phyloP scores from a whole-genome alignment of 2,329 filamentous ascomycete species.

The Reticulascus tulasneorum region DNA sequence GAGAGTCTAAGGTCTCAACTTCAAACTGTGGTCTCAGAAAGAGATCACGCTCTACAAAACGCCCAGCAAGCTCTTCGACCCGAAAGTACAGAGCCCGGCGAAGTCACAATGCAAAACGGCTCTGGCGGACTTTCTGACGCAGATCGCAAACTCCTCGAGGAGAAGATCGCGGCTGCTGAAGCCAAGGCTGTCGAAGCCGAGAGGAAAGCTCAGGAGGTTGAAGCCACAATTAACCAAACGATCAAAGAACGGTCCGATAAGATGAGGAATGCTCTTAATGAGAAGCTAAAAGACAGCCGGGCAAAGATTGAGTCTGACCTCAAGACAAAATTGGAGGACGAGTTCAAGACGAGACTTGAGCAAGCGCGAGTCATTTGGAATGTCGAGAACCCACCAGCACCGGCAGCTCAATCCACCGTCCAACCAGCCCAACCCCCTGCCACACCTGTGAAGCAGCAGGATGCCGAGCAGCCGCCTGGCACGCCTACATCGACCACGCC shows the following conservation, averaged over 20 bases:
- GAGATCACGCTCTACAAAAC: conserved; percentile 54
- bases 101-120: conserved; percentile 4
- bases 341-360: conserved; percentile 54
- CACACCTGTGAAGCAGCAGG: conserved; percentile 36
- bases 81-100: background rate
- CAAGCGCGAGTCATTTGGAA: conserved; percentile 61
- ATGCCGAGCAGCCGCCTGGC: conserved; percentile 26
- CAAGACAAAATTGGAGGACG: conserved; percentile 33
- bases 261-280: conserved; percentile 65
- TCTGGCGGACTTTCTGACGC: conserved; percentile 43
- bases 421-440: conserved; percentile 18
- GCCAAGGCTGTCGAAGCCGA: conserved; percentile 62
- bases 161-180: conserved; percentile 53
- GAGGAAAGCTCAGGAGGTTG: conserved; percentile 58
- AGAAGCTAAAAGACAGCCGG: conserved; percentile 66
- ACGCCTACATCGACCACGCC: conserved; percentile 29
- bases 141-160: conserved; percentile 58
- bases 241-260: conserved; percentile 64
- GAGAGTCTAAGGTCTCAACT: conserved; percentile 54
- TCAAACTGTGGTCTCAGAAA: conserved; percentile 55
- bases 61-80: conserved; percentile 18
- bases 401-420: too few relatives aligned
- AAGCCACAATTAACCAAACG: conserved; percentile 56
- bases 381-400: conserved; percentile 41
- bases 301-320: conserved; percentile 44